These are phyloP conservation scores for Macadamia tetraphylla DNA, from an alignment of 164 flowering plant species.

Conservation along the genomic window DNA sequence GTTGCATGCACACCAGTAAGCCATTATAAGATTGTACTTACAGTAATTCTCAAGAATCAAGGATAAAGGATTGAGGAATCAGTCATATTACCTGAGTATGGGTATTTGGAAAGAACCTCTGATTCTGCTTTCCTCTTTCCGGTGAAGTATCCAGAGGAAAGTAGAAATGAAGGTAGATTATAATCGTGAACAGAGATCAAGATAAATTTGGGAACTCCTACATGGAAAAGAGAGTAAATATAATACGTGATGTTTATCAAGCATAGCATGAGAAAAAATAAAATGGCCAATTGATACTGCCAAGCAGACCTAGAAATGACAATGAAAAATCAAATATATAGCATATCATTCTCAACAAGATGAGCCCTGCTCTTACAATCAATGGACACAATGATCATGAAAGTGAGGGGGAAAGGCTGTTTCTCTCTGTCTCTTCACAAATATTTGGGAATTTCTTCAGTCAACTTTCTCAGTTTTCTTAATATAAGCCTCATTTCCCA, in stretches of 20 bases:
- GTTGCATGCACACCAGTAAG: too few relatives aligned
- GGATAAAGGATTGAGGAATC: background rate
- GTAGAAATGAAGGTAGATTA: conserved; percentile 81
- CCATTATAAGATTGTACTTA: too few relatives aligned
- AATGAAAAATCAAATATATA: background rate
- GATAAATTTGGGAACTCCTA: conserved; percentile 91
- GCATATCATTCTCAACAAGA: too few relatives aligned
- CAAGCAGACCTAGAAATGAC: background rate
- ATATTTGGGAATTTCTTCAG: too few relatives aligned
- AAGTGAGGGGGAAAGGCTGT: too few relatives aligned
- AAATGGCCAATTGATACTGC: background rate
- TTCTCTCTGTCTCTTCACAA: too few relatives aligned
- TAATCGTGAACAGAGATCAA: conserved; percentile 95
- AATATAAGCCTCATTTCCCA: too few relatives aligned
- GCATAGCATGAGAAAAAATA: background rate
- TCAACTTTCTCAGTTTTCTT: too few relatives aligned
- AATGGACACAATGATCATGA: too few relatives aligned
- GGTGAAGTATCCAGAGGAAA: conserved; percentile 78
- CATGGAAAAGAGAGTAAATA: conserved; percentile 10
- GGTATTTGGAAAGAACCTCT: conserved; percentile 82
- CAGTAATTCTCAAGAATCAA: background rate
- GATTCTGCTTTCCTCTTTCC: conserved; percentile 97
- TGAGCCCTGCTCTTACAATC: too few relatives aligned
- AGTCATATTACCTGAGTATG: conserved; percentile 61
- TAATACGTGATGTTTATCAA: background rate